A percentile compares a stretch with the other conserved stretches of the same genome.
These are phyloP conservation scores for Colletotrichum sp. DNA, from an alignment of 2,329 filamentous ascomycete genomes.

Conservation along the genomic window DNA sequence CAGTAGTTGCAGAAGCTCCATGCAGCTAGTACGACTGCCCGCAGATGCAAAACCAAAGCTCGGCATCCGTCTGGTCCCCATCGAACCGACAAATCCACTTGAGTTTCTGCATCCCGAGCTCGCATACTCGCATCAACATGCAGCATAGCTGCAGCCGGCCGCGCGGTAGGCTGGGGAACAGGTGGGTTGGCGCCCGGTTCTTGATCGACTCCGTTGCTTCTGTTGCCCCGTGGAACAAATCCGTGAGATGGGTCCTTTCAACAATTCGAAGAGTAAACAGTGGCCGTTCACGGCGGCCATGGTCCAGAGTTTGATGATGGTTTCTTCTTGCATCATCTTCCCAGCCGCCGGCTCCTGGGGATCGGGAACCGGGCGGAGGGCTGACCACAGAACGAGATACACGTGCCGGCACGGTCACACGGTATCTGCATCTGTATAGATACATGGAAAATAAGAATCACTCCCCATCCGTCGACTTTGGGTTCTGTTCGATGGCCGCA, in stretches of 20 bases:
- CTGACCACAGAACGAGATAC: slow-evolving; percentile 7
- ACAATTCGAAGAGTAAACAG: neutral
- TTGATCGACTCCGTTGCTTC: neutral
- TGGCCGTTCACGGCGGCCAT: neutral
- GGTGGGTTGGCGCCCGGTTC: neutral
- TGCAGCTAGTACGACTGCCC: slow-evolving; percentile 1
- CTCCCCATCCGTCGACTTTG: neutral
- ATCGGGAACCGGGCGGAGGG: neutral
- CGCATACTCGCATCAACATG: slow-evolving; percentile 4
- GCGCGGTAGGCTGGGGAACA: slow-evolving; percentile 13
- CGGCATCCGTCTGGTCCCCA: slow-evolving; percentile 4
- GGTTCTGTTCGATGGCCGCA: neutral
- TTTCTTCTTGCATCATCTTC: slow-evolving; percentile 1
- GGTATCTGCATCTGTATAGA: neutral
- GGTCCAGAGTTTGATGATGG: neutral
- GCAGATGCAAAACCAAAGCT: slow-evolving; percentile 8
- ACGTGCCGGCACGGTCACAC: neutral
- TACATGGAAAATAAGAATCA: neutral
- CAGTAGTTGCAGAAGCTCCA: slow-evolving; percentile 11
- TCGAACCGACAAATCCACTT: neutral
- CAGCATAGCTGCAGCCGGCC: slow-evolving; percentile 13
- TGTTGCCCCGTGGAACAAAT: slow-evolving; percentile 18
- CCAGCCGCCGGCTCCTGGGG: neutral
- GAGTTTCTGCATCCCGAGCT: neutral
- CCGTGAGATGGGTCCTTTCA: neutral